Evolutionary conservation across 805 yeast species (phyloP), one percentile per base, ranked within the genome.

Genomic region (Hanseniaspora osmophila): DNA sequence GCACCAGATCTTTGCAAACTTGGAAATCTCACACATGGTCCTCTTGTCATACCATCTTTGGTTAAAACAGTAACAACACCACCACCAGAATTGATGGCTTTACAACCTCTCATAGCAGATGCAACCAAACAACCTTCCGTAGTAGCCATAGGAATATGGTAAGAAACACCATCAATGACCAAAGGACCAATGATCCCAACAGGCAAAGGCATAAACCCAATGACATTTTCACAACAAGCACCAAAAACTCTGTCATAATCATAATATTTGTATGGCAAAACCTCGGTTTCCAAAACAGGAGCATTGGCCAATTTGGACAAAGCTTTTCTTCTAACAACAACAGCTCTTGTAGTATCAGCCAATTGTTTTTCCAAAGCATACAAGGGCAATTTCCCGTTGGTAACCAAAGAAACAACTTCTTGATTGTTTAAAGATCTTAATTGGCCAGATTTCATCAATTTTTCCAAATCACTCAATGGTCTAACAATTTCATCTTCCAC

Each of bases 121-220:
- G 99, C 99, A 53, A 92, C 96, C 48, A 92, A 72, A 66, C 97
- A 94, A 44, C 99, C 99, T 68, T 92, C 99, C 33, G 98, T 92
- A 15, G 99, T 92, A 27, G 99, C 99, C 95, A 92, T 86, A 37
- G 99, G 99, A 54, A 92, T 80, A 64, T 87, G 95, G 62, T 74
- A 82, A 41, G 94, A 78, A 52, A 73, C 77, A 44, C 90, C 94
- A 63, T 92, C 97, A 56, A 92, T 84, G 46, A 85, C 71, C 61
- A 92, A 66, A 10, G 99, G 99, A 45, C 99, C 99, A 27, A 96
- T 96, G 59, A 92, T 80, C 63, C 99, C 99, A 46, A 92, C 86
- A 6, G 99, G 99, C 39, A 92, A 63, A 27, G 98, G 99, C 79
- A 90, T 77, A 61, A 72, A 92, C 30, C 99, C 99, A 62, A 92